Conservation (phyloP, 768 basidiomycete species). For the Glaciozyma antarctica region DNA sequence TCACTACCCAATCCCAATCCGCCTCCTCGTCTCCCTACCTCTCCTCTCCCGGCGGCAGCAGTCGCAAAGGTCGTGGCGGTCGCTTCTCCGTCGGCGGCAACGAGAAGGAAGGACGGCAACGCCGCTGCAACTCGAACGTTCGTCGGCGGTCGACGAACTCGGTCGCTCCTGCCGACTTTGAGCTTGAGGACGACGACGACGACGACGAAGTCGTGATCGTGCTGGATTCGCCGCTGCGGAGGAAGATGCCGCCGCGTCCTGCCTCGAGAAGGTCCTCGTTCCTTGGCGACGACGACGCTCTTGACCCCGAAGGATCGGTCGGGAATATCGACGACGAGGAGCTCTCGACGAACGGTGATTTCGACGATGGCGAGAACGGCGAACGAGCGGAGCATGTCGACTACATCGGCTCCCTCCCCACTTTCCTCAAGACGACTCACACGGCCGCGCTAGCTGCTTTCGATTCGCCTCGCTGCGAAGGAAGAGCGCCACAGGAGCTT, state of each 20-base stretch:
- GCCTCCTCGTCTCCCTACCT: background rate
- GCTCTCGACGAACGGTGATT: slow-evolving; percentile 11
- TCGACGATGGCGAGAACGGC: background rate
- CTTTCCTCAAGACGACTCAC: slow-evolving; percentile 9
- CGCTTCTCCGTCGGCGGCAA: slow-evolving; percentile 7
- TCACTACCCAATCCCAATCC: slow-evolving; percentile 5
- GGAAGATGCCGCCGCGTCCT: background rate
- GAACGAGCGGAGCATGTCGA: slow-evolving; percentile 1
- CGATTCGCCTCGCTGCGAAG: background rate
- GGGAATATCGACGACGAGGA: slow-evolving; percentile 20
- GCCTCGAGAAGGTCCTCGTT: slow-evolving; percentile 6
- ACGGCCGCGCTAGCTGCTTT: too few species aligned
- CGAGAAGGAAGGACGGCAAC: background rate
- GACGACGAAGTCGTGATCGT: slow-evolving; percentile 2
- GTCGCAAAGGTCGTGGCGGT: background rate
- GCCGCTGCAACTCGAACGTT: background rate
- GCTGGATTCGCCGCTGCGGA: slow-evolving; percentile 1
- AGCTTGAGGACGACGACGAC: background rate
- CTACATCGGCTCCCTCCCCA: slow-evolving; percentile 21
- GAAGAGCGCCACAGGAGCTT: background rate
- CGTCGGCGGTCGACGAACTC: slow-evolving; percentile 14
- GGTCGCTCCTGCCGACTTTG: background rate
- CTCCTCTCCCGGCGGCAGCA: background rate
- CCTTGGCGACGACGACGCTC: slow-evolving; percentile 8
- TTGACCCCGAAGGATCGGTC: background rate